These are phyloP conservation scores for Hemisphaericaspora lyxosophila DNA, from an alignment of 1,139 yeast species.

Conservation along the genomic window DNA sequence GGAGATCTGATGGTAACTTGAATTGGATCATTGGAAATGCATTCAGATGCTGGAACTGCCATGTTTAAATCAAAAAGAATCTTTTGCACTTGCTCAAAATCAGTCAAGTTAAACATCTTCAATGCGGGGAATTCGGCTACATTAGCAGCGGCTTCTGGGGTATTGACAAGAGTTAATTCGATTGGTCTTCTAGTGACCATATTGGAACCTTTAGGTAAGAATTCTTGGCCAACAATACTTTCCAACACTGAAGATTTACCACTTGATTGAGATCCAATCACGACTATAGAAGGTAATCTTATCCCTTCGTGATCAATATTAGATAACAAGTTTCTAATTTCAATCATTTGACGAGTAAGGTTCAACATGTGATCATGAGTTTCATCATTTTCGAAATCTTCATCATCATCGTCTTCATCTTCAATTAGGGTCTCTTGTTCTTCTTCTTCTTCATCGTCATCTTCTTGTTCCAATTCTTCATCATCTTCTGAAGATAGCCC, in stretches of 20 bases:
- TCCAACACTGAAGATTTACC: slow-evolving; percentile 95
- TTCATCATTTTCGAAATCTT: slow-evolving; percentile 46
- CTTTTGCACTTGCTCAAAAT: slow-evolving; percentile 84
- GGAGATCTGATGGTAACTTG: slow-evolving; percentile 90
- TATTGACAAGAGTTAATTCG: slow-evolving; percentile 85
- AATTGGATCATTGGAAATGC: slow-evolving; percentile 88
- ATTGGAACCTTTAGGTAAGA: slow-evolving; percentile 88
- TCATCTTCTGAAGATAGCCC: slow-evolving; percentile 39
- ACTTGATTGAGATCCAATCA: slow-evolving; percentile 94
- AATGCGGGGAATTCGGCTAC: slow-evolving; percentile 93
- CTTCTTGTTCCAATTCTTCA: slow-evolving; percentile 15
- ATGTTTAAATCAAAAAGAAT: slow-evolving; percentile 81
- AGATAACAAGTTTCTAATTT: slow-evolving; percentile 76
- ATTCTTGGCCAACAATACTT: slow-evolving; percentile 91
- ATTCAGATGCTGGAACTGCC: slow-evolving; percentile 85
- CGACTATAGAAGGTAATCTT: slow-evolving; percentile 91
- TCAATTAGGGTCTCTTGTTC: slow-evolving; percentile 34
- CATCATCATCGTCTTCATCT: slow-evolving; percentile 38
- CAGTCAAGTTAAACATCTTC: slow-evolving; percentile 76
- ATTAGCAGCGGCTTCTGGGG: slow-evolving; percentile 80
- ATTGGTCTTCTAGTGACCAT: slow-evolving; percentile 97
- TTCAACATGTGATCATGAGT: slow-evolving; percentile 79
- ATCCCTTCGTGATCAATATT: slow-evolving; percentile 78
- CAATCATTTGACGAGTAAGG: slow-evolving; percentile 93
- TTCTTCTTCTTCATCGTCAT: slow-evolving; percentile 20